phyloP scores from a whole-genome alignment of 163 green algal species.

The Picocystis sp. region DNA sequence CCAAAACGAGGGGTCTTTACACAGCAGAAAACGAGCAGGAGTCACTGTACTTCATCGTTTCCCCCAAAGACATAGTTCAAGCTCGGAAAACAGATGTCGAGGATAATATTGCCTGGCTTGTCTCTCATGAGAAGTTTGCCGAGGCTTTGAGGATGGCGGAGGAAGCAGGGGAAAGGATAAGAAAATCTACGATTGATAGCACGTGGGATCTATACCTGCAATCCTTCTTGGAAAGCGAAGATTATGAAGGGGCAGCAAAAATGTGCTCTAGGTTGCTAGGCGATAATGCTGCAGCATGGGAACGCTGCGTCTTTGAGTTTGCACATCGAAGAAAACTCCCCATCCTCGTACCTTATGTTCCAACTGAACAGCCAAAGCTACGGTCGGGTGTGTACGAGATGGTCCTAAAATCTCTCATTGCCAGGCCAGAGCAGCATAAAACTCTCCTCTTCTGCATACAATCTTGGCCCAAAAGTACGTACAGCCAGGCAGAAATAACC shows the following conservation, averaged over 20 bases:
- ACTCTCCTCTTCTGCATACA: slow-evolving; percentile 44
- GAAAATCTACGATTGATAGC: slow-evolving; percentile 8
- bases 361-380: slow-evolving; percentile 35
- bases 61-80: slow-evolving; percentile 39
- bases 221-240: slow-evolving; percentile 19
- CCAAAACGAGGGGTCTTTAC: slow-evolving; percentile 30
- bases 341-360: slow-evolving; percentile 49
- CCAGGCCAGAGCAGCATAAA: not conserved
- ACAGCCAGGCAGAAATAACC: slow-evolving; percentile 25
- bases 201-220: slow-evolving; percentile 38
- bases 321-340: slow-evolving; percentile 50
- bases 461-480: slow-evolving; percentile 24
- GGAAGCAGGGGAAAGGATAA: slow-evolving; percentile 10
- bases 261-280: slow-evolving; percentile 41
- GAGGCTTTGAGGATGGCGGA: slow-evolving; percentile 50
- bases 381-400: slow-evolving; percentile 43
- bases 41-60: slow-evolving; percentile 45
- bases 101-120: slow-evolving; percentile 68
- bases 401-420: slow-evolving; percentile 14
- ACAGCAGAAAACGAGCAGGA: slow-evolving; percentile 31
- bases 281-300: slow-evolving; percentile 44
- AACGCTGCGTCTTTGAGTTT: slow-evolving; percentile 73
- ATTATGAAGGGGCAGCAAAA: slow-evolving; percentile 40
- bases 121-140: slow-evolving; percentile 32
- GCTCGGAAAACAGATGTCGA: slow-evolving; percentile 42